A percentile compares a stretch with the other conserved stretches of the same genome.
Conservation (phyloP, 2,329 filamentous ascomycete genomes). For the Clonostachys rhizophaga region DNA sequence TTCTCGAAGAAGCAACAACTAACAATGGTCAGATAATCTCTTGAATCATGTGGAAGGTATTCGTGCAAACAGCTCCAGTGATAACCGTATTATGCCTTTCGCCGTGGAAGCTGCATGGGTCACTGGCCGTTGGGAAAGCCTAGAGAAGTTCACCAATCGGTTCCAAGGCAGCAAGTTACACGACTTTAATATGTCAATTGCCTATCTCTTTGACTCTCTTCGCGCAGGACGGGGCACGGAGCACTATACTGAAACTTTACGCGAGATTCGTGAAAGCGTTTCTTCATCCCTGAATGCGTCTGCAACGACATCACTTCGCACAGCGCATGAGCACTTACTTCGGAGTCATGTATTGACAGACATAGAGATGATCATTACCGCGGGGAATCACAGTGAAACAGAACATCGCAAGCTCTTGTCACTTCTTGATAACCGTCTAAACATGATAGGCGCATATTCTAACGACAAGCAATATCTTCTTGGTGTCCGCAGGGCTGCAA, state of each 20-base stretch:
- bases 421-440: constrained; percentile 69
- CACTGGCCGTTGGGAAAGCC: constrained; percentile 72
- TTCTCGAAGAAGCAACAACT: constrained; percentile 4
- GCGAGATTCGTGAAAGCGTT: constrained; percentile 63
- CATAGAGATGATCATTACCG: constrained; percentile 68
- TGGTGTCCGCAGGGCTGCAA: constrained; percentile 78
- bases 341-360: constrained; percentile 86
- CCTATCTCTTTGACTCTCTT: constrained; percentile 51
- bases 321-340: constrained; percentile 79
- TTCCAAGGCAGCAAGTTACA: constrained; percentile 41
- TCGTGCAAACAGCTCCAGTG: constrained; percentile 42
- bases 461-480: constrained; percentile 92
- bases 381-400: constrained; percentile 34
- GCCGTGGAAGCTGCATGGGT: constrained; percentile 92
- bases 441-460: constrained; percentile 82
- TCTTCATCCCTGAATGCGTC: constrained; percentile 71
- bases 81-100: constrained; percentile 69
- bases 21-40: constrained; percentile 60
- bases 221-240: constrained; percentile 44
- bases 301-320: constrained; percentile 74
- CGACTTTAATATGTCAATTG: constrained; percentile 82
- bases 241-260: constrained; percentile 53
- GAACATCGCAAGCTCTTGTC: constrained; percentile 23
- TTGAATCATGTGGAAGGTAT: constrained; percentile 84
- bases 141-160: constrained; percentile 60